Percentiles rank a stretch among this genome's conserved stretches.
These are phyloP conservation scores for Schwanniomyces pseudopolymorphus DNA, from an alignment of 805 yeast species.

Conservation along the genomic window DNA sequence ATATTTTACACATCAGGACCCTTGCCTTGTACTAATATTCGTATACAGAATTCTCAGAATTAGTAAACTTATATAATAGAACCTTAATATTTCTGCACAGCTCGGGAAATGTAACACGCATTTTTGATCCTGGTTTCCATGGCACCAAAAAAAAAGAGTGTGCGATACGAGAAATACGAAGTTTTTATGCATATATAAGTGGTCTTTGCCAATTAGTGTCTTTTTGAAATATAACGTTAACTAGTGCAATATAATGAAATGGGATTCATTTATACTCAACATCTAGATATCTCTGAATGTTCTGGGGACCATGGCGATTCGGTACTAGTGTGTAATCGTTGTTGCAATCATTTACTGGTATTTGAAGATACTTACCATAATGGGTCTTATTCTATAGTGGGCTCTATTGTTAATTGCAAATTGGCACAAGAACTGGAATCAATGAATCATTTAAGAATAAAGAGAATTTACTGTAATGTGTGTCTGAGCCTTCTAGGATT, in stretches of 20 bases:
- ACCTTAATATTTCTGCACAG: too few relatives aligned
- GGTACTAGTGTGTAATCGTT: conserved; percentile 7
- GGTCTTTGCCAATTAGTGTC: neutral
- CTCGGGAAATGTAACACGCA: too few relatives aligned
- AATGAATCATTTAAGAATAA: conserved; percentile 3
- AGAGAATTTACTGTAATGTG: conserved; percentile 9
- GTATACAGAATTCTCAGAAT: neutral
- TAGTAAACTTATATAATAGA: too few relatives aligned
- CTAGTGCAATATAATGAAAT: neutral
- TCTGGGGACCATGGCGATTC: neutral
- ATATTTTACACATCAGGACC: too few relatives aligned
- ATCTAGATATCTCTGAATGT: neutral
- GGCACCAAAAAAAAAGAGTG: neutral
- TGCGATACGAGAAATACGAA: neutral
- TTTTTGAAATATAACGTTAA: neutral
- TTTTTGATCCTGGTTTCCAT: neutral
- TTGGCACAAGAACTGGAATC: conserved; percentile 3
- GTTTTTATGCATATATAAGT: too few relatives aligned
- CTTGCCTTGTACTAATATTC: too few relatives aligned
- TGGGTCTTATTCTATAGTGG: neutral
- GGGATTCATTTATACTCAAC: neutral
- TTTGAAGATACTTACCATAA: neutral
- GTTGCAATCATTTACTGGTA: conserved; percentile 9
- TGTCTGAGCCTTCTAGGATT: conserved; percentile 14
- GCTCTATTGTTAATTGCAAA: conserved; percentile 5